A percentile compares a stretch with the other conserved stretches of the same genome.
phyloP scores from a whole-genome alignment of 108 stramenopile genomes.

The Cafeteria roenbergensis region DNA sequence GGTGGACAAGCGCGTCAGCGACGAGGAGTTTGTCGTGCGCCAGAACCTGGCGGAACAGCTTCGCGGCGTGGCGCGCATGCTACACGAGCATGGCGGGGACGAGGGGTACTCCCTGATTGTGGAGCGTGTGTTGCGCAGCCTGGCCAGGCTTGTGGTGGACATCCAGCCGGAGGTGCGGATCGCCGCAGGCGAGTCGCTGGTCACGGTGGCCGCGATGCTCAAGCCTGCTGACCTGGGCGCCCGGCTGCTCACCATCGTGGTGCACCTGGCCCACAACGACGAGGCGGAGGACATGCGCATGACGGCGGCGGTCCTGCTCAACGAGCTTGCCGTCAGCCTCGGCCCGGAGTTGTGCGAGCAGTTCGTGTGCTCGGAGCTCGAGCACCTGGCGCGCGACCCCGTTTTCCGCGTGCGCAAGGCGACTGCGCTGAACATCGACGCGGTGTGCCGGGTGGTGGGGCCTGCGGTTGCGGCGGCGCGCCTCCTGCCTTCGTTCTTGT shows the following conservation, averaged over 20 bases:
- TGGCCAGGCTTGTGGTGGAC: slow-evolving; percentile 29
- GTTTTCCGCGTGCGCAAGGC: slow-evolving; percentile 78
- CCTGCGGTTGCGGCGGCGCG: slow-evolving; percentile 53
- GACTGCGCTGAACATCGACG: slow-evolving; percentile 73
- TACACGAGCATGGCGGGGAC: background rate
- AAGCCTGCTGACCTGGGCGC: slow-evolving; percentile 36
- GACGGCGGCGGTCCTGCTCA: slow-evolving; percentile 45
- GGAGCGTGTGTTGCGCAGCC: slow-evolving; percentile 27
- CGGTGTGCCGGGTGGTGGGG: slow-evolving; percentile 65
- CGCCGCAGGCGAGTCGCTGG: slow-evolving; percentile 30
- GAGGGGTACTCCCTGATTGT: slow-evolving; percentile 16
- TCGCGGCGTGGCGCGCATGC: slow-evolving; percentile 45
- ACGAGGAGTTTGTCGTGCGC: slow-evolving; percentile 74
- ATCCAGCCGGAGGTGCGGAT: slow-evolving; percentile 30
- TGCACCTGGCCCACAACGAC: slow-evolving; percentile 51
- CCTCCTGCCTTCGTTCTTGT: slow-evolving; percentile 73
- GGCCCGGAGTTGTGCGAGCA: slow-evolving; percentile 24
- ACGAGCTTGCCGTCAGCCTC: slow-evolving; percentile 18
- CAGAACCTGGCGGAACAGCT: slow-evolving; percentile 70
- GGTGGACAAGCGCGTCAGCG: slow-evolving; percentile 2
- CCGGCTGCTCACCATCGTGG: slow-evolving; percentile 45
- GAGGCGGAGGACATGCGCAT: slow-evolving; percentile 72
- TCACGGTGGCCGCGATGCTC: slow-evolving; percentile 23
- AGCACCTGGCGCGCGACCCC: slow-evolving; percentile 69
- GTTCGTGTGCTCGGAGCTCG: slow-evolving; percentile 56